Percentiles rank a stretch among this genome's conserved stretches.
phyloP scores from a whole-genome alignment of 208 protist species.

The Sergeia podlipaevii region DNA sequence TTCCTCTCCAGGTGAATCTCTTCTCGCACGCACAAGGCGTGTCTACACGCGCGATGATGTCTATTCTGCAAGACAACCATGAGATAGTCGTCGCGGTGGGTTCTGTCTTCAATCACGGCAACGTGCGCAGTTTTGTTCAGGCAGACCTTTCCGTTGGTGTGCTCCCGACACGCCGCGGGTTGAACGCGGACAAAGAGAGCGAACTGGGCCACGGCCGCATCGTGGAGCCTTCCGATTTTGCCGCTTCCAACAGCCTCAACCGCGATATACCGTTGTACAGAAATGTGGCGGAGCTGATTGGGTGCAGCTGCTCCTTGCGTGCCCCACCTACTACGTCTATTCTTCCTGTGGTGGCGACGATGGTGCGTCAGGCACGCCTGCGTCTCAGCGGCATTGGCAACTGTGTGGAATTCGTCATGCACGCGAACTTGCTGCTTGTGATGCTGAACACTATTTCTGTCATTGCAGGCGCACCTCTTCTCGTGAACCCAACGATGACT shows the following conservation, averaged over 20 bases:
- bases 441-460: constrained; percentile 59
- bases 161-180: constrained; percentile 71
- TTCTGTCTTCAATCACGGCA: constrained; percentile 90
- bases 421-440: constrained; percentile 76
- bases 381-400: constrained; percentile 83
- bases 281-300: constrained; percentile 84
- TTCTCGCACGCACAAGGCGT: constrained; percentile 90
- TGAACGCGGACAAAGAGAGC: constrained; percentile 69
- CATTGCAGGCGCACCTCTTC: constrained; percentile 49
- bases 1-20: constrained; percentile 94
- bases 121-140: constrained; percentile 91
- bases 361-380: constrained; percentile 78
- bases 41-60: constrained; percentile 89
- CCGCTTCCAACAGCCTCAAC: constrained; percentile 44
- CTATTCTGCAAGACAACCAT: constrained; percentile 93
- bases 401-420: constrained; percentile 77
- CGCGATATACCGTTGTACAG: constrained; percentile 74
- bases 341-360: constrained; percentile 75
- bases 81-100: constrained; percentile 92
- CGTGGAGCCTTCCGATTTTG: constrained; percentile 73
- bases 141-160: constrained; percentile 88
- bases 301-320: constrained; percentile 72
- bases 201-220: constrained; percentile 44
- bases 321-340: constrained; percentile 70
- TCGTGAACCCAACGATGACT: constrained; percentile 61